Percentiles rank a stretch among this genome's conserved stretches.
phyloP scores from a whole-genome alignment of 1,284 basidiomycete species.

The Retiboletus flavoniger region DNA sequence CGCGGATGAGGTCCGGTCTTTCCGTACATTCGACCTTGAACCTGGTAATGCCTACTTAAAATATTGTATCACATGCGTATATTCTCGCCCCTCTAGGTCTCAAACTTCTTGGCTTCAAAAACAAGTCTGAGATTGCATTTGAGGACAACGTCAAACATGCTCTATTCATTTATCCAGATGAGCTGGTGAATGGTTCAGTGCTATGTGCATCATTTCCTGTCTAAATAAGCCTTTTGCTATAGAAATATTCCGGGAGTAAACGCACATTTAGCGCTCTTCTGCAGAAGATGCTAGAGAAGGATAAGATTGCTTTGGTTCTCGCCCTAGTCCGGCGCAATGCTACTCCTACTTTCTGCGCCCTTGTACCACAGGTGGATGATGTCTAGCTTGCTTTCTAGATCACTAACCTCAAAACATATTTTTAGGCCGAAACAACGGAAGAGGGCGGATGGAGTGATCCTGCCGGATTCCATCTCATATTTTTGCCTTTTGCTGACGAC shows the following conservation, averaged over 20 bases:
- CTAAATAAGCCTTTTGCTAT: neutral
- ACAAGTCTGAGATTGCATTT: constrained; percentile 66
- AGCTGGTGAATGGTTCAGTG: constrained; percentile 54
- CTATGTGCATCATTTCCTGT: neutral
- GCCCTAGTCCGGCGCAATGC: constrained; percentile 72
- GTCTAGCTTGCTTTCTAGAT: neutral
- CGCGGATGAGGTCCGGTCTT: constrained; percentile 77
- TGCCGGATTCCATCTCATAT: constrained; percentile 90
- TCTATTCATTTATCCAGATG: constrained; percentile 90
- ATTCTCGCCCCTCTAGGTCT: constrained; percentile 48
- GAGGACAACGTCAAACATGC: constrained; percentile 93
- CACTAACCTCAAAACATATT: neutral
- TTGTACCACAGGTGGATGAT: constrained; percentile 80
- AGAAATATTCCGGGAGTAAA: constrained; percentile 88
- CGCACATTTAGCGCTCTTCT: constrained; percentile 89
- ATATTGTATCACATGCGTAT: neutral
- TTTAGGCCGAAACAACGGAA: constrained; percentile 69
- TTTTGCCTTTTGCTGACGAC: constrained; percentile 92
- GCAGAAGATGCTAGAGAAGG: constrained; percentile 77
- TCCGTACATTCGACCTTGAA: constrained; percentile 76
- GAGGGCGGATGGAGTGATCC: constrained; percentile 79
- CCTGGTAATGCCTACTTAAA: constrained; percentile 54
- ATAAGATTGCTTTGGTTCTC: constrained; percentile 80
- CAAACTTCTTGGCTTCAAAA: constrained; percentile 91
- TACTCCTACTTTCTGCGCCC: constrained; percentile 78